Evolutionary conservation across 1,284 basidiomycete species (phyloP).

Genomic region (Athelia psychrophila): DNA sequence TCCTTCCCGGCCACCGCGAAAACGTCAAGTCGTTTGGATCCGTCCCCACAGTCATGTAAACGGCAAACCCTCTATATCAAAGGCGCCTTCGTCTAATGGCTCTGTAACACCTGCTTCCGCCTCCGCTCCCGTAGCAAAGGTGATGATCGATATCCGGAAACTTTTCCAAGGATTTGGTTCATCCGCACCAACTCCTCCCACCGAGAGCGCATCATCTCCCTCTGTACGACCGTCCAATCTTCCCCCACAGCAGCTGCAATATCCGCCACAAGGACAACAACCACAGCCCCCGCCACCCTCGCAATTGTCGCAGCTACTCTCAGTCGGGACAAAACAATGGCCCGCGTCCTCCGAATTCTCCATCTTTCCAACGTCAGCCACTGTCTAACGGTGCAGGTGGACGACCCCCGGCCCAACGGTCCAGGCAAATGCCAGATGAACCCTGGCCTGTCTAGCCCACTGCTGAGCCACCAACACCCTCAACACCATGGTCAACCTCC

Average conservation of each 20-base stretch:
- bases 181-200: constrained; percentile 16
- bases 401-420: not conserved
- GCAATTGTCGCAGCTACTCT: no score
- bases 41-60: constrained; percentile 61
- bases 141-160: constrained; percentile 61
- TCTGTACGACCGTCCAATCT: constrained; percentile 42
- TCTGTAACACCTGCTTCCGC: constrained; percentile 25
- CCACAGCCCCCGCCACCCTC: no score
- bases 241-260: constrained; percentile 33
- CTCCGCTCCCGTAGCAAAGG: constrained; percentile 36
- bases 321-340: no score
- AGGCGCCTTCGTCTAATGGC: constrained; percentile 28
- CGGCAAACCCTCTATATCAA: constrained; percentile 47
- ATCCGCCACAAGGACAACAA: no score
- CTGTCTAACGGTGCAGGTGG: constrained; percentile 21
- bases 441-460: constrained; percentile 2
- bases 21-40: no score
- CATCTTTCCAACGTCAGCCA: no score
- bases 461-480: no score
- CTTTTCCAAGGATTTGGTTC: constrained; percentile 14
- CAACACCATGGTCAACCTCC: no score
- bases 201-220: constrained; percentile 36
- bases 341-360: no score
- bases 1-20: constrained; percentile 67
- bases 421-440: not conserved